Evolutionary conservation across 805 yeast genomes (phyloP), one percentile per base, ranked within the genome.

Genomic region (Candida arabinofermentans): DNA sequence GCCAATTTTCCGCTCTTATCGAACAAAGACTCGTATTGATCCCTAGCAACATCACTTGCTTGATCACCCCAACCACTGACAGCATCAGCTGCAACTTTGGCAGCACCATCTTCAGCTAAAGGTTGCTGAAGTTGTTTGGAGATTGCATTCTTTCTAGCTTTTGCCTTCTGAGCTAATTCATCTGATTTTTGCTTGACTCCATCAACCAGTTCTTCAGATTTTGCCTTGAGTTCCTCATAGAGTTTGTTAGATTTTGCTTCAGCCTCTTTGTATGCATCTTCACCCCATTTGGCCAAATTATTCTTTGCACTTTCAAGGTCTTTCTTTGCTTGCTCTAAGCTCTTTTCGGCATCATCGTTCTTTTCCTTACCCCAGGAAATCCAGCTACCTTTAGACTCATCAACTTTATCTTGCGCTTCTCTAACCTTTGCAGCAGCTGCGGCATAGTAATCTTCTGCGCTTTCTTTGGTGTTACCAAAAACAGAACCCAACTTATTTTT

Each of bases 21-120:
- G 39, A 47, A 46, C 18, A 52, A 27, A 8, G 55, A 61, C 16
- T 62, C 62, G 18, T 62, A 56, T 46, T 70, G 71, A 19, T 73
- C 78, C 13, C 58, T 55, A 1, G 78, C 70, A 43, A 69, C 63
- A 26, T 59, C 64, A 10, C 65, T 57, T 5, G 76, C 77, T 36
- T 59, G 53, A 36, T 68, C 71, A 16, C 77, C 75, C 74, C 75
- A 71, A 3, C 76, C 77, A 40, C 66, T 59, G 8, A 70, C 57
- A 0, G 72, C 61, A 22, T 54, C 56, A 21, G 61, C 59, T 1
- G 74, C 61, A 4, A 49, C 49, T 31, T 58, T 51, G 12, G 71
- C 70, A 21, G 70, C 43, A 9, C 56, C 55, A 14, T 46, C 56
- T 18, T 67, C 72, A 6, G 46, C 22, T 10, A 51, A 37, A 10